A percentile compares a stretch with the other conserved stretches of the same genome.
Evolutionary conservation across 2,329 filamentous ascomycete genomes (phyloP).

Genomic region (Penicillium sp.): DNA sequence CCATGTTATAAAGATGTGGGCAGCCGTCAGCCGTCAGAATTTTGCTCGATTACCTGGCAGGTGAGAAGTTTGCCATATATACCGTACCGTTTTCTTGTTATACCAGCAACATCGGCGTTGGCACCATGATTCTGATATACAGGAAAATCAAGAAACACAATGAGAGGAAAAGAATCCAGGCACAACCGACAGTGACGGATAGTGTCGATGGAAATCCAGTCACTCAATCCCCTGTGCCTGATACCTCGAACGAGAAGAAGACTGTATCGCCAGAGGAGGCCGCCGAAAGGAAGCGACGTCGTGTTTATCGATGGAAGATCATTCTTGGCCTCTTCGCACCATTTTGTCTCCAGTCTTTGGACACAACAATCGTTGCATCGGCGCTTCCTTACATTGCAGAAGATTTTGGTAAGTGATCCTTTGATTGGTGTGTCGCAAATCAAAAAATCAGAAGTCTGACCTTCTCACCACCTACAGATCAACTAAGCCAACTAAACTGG

Average conservation of each 20-base stretch:
- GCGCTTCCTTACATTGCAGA: slow-evolving; percentile 67
- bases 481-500: slow-evolving; percentile 68
- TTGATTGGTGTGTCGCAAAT: not conserved
- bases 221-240: not conserved
- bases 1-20: not conserved
- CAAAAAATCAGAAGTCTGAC: not conserved
- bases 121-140: slow-evolving; percentile 20
- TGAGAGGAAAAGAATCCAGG: slow-evolving; percentile 9
- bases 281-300: slow-evolving; percentile 10
- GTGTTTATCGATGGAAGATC: slow-evolving; percentile 64
- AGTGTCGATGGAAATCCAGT: not conserved
- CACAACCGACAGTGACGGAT: not conserved
- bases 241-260: not conserved
- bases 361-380: slow-evolving; percentile 68
- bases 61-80: not conserved
- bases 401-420: slow-evolving; percentile 61
- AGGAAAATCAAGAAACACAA: slow-evolving; percentile 23
- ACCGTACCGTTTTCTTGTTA: not conserved
- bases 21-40: not conserved
- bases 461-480: slow-evolving; percentile 41
- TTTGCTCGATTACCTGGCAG: not conserved
- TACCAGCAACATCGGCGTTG: not conserved
- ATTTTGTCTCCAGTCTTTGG: slow-evolving; percentile 67
- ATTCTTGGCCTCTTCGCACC: slow-evolving; percentile 65
- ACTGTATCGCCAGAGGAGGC: slow-evolving; percentile 12